phyloP scores from a whole-genome alignment of 306 rosid species.

The Castanea crenata region DNA sequence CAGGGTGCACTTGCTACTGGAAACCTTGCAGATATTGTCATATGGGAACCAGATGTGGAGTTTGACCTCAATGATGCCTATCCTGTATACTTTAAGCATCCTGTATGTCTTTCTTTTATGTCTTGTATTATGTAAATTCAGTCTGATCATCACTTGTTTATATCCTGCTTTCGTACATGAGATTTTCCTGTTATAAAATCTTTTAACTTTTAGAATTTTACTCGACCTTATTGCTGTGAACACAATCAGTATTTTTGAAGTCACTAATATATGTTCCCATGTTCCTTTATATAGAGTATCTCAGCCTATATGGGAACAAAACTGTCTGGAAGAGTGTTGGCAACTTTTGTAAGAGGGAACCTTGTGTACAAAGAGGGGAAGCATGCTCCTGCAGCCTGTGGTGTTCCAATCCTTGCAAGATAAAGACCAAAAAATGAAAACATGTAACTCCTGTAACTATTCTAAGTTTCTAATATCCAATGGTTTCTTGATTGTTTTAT shows the following conservation, averaged over 20 bases:
- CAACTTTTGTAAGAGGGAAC: slow-evolving; percentile 90
- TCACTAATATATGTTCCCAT: not conserved
- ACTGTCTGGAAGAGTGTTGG: slow-evolving; percentile 70
- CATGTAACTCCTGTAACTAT: not conserved
- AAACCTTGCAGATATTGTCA: slow-evolving; percentile 82
- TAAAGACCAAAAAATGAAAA: slow-evolving; percentile 2
- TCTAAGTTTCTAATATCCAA: not conserved
- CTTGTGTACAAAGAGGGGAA: slow-evolving; percentile 68
- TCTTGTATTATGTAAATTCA: slow-evolving; percentile 9
- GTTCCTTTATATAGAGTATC: slow-evolving; percentile 37
- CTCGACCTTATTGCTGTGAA: not conserved
- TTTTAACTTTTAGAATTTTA: not conserved
- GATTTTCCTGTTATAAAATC: not conserved
- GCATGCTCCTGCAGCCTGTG: slow-evolving; percentile 80
- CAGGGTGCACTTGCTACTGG: slow-evolving; percentile 80
- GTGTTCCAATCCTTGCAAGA: slow-evolving; percentile 67
- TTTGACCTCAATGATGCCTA: slow-evolving; percentile 54
- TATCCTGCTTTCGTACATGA: not conserved
- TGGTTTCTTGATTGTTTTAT: not conserved
- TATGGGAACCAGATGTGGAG: slow-evolving; percentile 89
- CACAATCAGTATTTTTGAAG: not conserved
- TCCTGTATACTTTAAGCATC: slow-evolving; percentile 62
- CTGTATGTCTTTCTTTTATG: slow-evolving; percentile 40
- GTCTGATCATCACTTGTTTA: not conserved
- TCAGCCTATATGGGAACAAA: slow-evolving; percentile 87